These are phyloP conservation scores for Yamadazyma siamensis DNA, from an alignment of 1,139 yeast species.

Conservation along the genomic window DNA sequence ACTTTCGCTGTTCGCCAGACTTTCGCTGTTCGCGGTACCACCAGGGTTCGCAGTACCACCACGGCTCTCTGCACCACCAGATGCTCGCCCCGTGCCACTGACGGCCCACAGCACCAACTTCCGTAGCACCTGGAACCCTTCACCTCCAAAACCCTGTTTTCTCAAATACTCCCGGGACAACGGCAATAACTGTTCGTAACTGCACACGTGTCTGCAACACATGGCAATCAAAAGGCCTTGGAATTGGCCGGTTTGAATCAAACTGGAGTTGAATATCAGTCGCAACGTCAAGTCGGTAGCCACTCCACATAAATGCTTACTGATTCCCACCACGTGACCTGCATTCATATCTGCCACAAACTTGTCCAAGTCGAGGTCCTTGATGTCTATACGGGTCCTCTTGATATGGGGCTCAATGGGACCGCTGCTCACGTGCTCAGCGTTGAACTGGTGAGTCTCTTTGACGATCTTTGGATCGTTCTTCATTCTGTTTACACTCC, in stretches of 20 bases:
- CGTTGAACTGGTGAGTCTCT: slow-evolving; percentile 38
- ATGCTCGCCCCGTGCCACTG: slow-evolving; percentile 46
- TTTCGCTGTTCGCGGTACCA: too few relatives aligned
- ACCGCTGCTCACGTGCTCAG: slow-evolving; percentile 12
- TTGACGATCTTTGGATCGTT: slow-evolving; percentile 64
- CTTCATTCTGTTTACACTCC: slow-evolving; percentile 77
- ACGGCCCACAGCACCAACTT: slow-evolving; percentile 88
- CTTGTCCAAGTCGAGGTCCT: slow-evolving; percentile 58
- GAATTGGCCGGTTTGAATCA: slow-evolving; percentile 19
- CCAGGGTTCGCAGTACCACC: too few relatives aligned
- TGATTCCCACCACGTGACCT: slow-evolving; percentile 53
- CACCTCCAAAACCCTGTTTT: slow-evolving; percentile 25
- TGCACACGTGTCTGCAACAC: slow-evolving; percentile 91
- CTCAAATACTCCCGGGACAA: slow-evolving; percentile 44
- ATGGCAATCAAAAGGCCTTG: slow-evolving; percentile 78
- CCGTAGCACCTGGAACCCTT: slow-evolving; percentile 47
- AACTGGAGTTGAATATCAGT: slow-evolving; percentile 51
- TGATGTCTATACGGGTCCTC: slow-evolving; percentile 72
- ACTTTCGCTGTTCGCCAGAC: too few relatives aligned
- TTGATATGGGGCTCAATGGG: slow-evolving; percentile 32
- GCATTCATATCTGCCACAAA: slow-evolving; percentile 30
- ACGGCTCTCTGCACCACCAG: not conserved
- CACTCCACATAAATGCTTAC: slow-evolving; percentile 90
- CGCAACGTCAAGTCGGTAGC: slow-evolving; percentile 84
- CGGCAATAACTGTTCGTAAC: slow-evolving; percentile 48